Percentiles rank a stretch among this genome's conserved stretches.
Conservation (phyloP, 1,139 yeast genomes). For the Pichia sorboxylosa region DNA sequence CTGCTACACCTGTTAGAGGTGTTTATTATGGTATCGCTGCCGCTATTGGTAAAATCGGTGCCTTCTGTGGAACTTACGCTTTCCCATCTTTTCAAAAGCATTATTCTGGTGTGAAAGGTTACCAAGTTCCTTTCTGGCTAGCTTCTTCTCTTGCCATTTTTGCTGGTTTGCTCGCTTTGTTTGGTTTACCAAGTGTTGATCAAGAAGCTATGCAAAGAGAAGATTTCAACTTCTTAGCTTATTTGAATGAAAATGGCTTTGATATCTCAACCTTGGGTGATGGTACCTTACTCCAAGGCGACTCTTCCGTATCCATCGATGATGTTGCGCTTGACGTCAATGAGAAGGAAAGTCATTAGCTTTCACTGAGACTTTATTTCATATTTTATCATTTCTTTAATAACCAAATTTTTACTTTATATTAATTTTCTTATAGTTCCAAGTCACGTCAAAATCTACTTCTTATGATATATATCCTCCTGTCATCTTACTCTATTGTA, state of each 20-base stretch:
- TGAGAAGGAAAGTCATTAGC: conserved; percentile 6
- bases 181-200: conserved; percentile 68
- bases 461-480: too few species aligned
- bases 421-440: too few species aligned
- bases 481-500: too few species aligned
- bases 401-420: too few species aligned
- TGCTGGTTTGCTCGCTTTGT: conserved; percentile 56
- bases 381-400: too few species aligned
- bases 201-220: conserved; percentile 75
- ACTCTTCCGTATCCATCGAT: conserved; percentile 1
- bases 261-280: conserved; percentile 43
- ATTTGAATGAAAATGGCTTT: conserved; percentile 48
- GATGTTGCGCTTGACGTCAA: conserved; percentile 1
- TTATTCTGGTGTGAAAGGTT: conserved; percentile 31
- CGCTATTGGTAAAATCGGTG: conserved; percentile 84
- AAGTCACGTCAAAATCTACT: too few species aligned
- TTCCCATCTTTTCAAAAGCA: conserved; percentile 43
- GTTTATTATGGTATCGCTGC: conserved; percentile 88
- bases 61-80: conserved; percentile 79
- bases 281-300: conserved; percentile 15
- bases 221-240: conserved; percentile 57
- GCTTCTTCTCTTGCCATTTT: conserved; percentile 67
- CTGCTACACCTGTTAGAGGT: conserved; percentile 82
- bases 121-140: conserved; percentile 69
- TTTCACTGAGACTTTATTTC: too few species aligned